Evolutionary conservation across 495 filamentous ascomycete species (phyloP), one percentile per base, ranked within the genome.

Genomic region (Jackrogersella minutella): DNA sequence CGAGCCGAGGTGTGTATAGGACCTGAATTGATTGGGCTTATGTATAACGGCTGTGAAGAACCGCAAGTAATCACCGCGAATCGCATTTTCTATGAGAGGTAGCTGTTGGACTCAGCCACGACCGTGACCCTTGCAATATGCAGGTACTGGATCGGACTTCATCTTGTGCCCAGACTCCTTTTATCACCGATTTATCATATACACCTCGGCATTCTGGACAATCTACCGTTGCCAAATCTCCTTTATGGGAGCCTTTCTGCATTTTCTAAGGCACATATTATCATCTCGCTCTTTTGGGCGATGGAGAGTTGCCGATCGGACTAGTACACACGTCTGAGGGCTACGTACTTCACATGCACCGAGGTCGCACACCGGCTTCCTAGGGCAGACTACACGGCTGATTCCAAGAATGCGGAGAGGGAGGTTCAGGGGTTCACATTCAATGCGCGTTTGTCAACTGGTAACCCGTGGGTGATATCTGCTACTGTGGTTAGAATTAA

Each of bases 301-400:
- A 62, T 33, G 52, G 58, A 1, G n/a, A 58, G 0, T 14, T 67
- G 14, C 2, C 2, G 1, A 21, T 62, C 46, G 44, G 57, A 14
- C 51, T 67, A 0, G 58, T 67, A 2, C 57, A 58, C 28, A 58
- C 64, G 28, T 58, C 57, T 0, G 58, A 62, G 46, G 64, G 64
- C 10, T n/a, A n/a, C n/a, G n/a, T 58, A 50, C 6, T 61, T 41
- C 51, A 67, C 64, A 2, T 57, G 57, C 3, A 57, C 64, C n/a
- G 58, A 62, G 17, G 26, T 61, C 5, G 64, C 57, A 26, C 64
- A 66, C 28, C 56, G 37, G 6, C 34, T 66, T 3, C 64, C 64
- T 0, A 22, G 8, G 3, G 4, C n/a, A 2, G 50, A 55, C 34
- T 66, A 51, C 26, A 17, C 24, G 0, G 41, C 41, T 0, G 56